Evolutionary conservation across 1,139 yeast genomes (phyloP), one percentile per base, ranked within the genome.

Genomic region (Geotrichum fermentans): DNA sequence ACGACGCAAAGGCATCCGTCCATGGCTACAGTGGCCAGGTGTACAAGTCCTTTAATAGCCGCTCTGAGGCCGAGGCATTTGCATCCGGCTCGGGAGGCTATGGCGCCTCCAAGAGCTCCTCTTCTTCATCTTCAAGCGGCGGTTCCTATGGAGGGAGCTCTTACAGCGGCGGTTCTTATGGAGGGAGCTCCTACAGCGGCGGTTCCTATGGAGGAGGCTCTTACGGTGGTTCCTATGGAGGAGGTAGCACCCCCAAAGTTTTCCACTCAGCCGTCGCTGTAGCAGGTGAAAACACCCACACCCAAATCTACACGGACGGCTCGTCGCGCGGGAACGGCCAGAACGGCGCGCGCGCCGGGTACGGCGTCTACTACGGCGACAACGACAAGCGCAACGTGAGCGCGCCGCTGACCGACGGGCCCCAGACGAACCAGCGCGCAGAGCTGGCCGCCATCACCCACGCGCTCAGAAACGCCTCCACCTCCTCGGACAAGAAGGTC

Each of bases 351-450:
- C 53, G 62, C 10, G 86, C 88, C 0, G 96, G 96, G 0, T 79
- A 75, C 59, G 96, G 95, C 16, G 86, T 83, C 0, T 86, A 70
- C 61, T 87, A 76, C 62, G 90, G 88, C 0, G 65, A 60, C 0
- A 62, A 64, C 18, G 85, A 83, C 60, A 53, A 69, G 2, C 68
- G 82, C 40, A 83, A 84, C 61, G 68, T 72, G 2, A 72, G 80
- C 1, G 77, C 70, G 24, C 78, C 81, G 0, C 68, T 82, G 30
- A 47, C 47, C 1, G 70, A 68, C 1, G 42, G 26, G 4, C 66
- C 65, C 5, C 86, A 82, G 37, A 88, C 96, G 0, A 90, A 88
- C 60, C 90, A 85, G 58, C 70, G 89, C 40, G 95, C 95, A 1
- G 97, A 90, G 64, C 72, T 89, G 18, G 63, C 69, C 17, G 97